These are phyloP conservation scores for Solanum etuberosum DNA, from an alignment of 257 asterid genomes.

Conservation along the genomic window DNA sequence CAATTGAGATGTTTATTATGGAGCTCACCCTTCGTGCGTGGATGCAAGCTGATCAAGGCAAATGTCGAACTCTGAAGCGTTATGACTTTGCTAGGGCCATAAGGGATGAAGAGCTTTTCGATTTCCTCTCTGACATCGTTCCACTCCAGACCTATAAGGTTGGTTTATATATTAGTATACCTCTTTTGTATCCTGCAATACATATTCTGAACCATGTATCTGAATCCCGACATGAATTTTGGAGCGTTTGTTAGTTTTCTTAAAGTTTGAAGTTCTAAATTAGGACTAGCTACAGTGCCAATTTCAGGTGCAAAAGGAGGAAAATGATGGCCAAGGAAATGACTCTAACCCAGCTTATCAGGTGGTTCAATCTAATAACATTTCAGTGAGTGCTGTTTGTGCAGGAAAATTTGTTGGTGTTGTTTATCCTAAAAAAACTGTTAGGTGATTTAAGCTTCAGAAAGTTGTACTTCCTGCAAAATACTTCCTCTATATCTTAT, in stretches of 20 bases:
- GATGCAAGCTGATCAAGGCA: slow-evolving; percentile 13
- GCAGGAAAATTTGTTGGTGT: neutral
- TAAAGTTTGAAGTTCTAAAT: neutral
- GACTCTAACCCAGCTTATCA: neutral
- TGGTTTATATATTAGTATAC: neutral
- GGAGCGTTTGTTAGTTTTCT: neutral
- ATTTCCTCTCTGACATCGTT: slow-evolving; percentile 14
- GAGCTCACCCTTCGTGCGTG: slow-evolving; percentile 30
- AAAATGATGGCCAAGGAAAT: neutral
- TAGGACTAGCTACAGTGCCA: neutral
- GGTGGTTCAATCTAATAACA: slow-evolving; percentile 1
- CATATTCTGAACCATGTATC: neutral
- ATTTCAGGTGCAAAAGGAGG: too few species aligned
- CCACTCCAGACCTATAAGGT: slow-evolving; percentile 17
- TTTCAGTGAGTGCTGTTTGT: neutral
- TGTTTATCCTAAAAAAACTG: neutral
- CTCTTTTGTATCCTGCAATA: neutral
- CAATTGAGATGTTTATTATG: slow-evolving; percentile 22
- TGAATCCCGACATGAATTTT: neutral
- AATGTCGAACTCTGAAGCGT: slow-evolving; percentile 13
- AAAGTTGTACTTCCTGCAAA: neutral
- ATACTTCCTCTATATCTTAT: neutral
- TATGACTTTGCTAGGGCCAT: slow-evolving; percentile 27
- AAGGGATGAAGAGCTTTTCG: neutral
- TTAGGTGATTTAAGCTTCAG: neutral